Conservation (phyloP, 2,329 filamentous ascomycete genomes). For the Diaporthe ilicicola region DNA sequence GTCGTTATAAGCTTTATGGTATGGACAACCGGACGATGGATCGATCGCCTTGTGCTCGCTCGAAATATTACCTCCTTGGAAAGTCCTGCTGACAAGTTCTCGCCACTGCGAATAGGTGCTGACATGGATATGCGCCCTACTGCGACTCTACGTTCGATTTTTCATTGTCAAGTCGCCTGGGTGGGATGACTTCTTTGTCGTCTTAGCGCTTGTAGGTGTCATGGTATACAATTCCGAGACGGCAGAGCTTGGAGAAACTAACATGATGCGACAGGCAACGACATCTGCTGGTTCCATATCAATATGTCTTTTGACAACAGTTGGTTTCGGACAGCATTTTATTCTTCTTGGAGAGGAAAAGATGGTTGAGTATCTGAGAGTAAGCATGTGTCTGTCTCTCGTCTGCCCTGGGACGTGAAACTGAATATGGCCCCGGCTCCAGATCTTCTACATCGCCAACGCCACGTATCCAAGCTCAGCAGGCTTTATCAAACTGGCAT, state of each 20-base stretch:
- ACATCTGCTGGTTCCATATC: conserved; percentile 18
- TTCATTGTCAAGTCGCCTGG: conserved; percentile 34
- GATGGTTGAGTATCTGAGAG: conserved; percentile 31
- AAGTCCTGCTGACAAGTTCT: not conserved
- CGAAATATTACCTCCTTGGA: not conserved
- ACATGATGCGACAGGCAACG: not conserved
- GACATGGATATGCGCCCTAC: conserved; percentile 32
- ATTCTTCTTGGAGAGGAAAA: not conserved
- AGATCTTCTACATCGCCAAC: conserved; percentile 36
- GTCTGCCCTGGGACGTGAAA: not conserved
- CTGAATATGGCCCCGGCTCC: not conserved
- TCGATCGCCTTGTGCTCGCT: not conserved
- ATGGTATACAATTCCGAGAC: not conserved
- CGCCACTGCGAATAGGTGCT: conserved; percentile 20
- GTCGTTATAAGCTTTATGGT: conserved; percentile 27
- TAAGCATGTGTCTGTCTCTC: not conserved
- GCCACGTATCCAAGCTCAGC: conserved; percentile 35
- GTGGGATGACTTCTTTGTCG: conserved; percentile 36
- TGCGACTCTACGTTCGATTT: conserved; percentile 36
- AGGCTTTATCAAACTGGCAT: conserved; percentile 37
- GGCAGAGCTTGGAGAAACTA: not conserved
- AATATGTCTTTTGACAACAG: conserved; percentile 15
- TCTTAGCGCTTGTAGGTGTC: conserved; percentile 32
- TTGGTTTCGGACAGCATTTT: conserved; percentile 29
- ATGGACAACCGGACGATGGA: conserved; percentile 4